Evolutionary conservation across 2,329 filamentous ascomycete genomes (phyloP).

Genomic region (Penicillium expansum): DNA sequence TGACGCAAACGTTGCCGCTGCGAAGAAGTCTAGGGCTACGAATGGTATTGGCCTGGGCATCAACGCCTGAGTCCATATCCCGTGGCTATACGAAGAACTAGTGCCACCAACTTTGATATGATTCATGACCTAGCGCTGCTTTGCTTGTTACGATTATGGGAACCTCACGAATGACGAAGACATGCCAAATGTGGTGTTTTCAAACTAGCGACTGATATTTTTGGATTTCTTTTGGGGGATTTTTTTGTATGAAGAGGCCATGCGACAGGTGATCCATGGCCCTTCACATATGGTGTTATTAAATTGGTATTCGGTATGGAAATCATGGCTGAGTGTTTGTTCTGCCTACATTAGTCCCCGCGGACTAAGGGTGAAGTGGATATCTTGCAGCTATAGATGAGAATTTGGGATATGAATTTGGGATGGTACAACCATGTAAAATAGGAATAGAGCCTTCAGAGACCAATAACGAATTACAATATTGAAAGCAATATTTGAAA

Average conservation of each 20-base stretch:
- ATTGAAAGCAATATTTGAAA: conserved; percentile 3
- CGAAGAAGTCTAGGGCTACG: conserved; percentile 53
- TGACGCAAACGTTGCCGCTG: conserved; percentile 32
- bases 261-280: conserved; percentile 4
- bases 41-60: conserved; percentile 58
- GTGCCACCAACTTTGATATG: conserved; percentile 21
- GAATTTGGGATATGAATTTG: background rate
- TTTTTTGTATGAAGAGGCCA: conserved; percentile 1
- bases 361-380: conserved; percentile 3
- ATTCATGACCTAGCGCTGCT: conserved; percentile 24
- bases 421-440: conserved; percentile 17
- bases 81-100: conserved; percentile 9
- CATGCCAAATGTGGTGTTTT: conserved; percentile 11
- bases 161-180: conserved; percentile 22
- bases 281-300: conserved; percentile 7
- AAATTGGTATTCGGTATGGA: background rate
- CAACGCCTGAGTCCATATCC: conserved; percentile 35
- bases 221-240: background rate
- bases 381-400: background rate
- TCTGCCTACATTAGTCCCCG: background rate
- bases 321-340: conserved; percentile 1
- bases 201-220: conserved; percentile 11
- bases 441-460: conserved; percentile 17
- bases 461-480: background rate
- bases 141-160: conserved; percentile 19